Evolutionary conservation across 192 early-diverging fungal species (phyloP).

Genomic region (Chytriomyces confervae): DNA sequence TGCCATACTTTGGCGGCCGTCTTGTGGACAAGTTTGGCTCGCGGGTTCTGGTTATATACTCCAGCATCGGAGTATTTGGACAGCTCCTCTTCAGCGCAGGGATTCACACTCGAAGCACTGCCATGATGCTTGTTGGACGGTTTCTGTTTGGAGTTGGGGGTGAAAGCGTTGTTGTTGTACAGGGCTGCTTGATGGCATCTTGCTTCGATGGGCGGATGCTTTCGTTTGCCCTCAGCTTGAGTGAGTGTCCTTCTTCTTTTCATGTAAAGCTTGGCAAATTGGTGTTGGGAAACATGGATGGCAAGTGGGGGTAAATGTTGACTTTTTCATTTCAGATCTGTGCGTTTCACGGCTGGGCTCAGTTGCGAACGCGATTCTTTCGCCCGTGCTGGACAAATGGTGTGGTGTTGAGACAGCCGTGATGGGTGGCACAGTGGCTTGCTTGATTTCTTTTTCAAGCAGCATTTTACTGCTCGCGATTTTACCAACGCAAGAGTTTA

Average conservation of each 20-base stretch:
- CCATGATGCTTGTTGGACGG: slow-evolving; percentile 54
- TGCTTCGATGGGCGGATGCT: slow-evolving; percentile 57
- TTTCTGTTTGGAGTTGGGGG: slow-evolving; percentile 60
- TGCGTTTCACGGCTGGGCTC: slow-evolving; percentile 60
- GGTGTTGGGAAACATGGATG: neutral
- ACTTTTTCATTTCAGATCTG: slow-evolving; percentile 41
- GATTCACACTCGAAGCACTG: slow-evolving; percentile 49
- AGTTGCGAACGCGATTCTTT: slow-evolving; percentile 57
- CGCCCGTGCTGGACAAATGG: slow-evolving; percentile 51
- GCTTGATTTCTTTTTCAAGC: slow-evolving; percentile 54
- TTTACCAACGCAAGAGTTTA: slow-evolving; percentile 40
- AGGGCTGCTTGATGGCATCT: slow-evolving; percentile 54
- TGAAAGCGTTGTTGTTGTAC: slow-evolving; percentile 58
- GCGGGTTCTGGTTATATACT: slow-evolving; percentile 59
- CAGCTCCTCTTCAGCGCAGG: slow-evolving; percentile 69
- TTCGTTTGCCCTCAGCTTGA: slow-evolving; percentile 60
- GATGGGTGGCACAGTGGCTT: slow-evolving; percentile 52
- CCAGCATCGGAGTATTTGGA: slow-evolving; percentile 55
- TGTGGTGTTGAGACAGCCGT: slow-evolving; percentile 43
- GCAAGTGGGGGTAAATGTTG: neutral
- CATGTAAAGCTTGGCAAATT: neutral
- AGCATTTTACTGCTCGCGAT: slow-evolving; percentile 42
- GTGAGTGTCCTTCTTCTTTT: slow-evolving; percentile 35
- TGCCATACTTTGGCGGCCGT: slow-evolving; percentile 66
- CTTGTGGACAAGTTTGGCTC: slow-evolving; percentile 62